Evolutionary conservation across 306 rosid genomes (phyloP).

Genomic region (Notholithocarpus densiflorus): DNA sequence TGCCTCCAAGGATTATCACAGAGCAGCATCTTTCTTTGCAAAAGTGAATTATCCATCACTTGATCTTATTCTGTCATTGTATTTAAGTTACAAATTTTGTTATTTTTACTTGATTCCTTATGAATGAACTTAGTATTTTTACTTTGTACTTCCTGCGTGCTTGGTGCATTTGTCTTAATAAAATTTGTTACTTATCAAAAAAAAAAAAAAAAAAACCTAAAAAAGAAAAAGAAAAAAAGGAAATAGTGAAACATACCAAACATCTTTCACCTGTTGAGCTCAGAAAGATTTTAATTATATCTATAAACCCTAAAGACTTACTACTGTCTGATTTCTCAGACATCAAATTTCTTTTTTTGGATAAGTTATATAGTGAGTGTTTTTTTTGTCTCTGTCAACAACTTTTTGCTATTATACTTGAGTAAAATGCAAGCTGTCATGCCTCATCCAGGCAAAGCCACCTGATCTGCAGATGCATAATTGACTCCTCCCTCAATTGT

Average conservation of each 20-base stretch:
- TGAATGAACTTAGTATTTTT: neutral
- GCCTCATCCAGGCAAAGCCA: neutral
- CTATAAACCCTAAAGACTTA: conserved; percentile 3
- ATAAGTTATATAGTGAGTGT: neutral
- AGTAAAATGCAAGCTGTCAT: neutral
- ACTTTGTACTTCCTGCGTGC: too few relatives aligned
- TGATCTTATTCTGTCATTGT: conserved; percentile 24
- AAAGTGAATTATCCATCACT: conserved; percentile 53
- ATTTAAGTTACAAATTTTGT: conserved; percentile 18
- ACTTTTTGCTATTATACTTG: neutral
- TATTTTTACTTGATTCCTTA: conserved; percentile 7
- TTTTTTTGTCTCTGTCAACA: neutral
- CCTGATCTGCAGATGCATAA: neutral
- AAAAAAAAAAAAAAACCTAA: too few relatives aligned
- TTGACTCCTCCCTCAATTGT: neutral
- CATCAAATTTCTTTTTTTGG: neutral
- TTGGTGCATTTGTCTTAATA: too few relatives aligned
- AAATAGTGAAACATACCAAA: neutral
- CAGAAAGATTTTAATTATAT: neutral
- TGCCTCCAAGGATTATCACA: conserved; percentile 72
- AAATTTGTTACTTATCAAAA: too few relatives aligned
- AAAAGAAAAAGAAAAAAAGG: neutral
- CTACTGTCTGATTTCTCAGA: neutral
- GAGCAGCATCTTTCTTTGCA: conserved; percentile 95
- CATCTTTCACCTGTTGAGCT: neutral